Evolutionary conservation across 495 filamentous ascomycete species (phyloP), one percentile per base, ranked within the genome.

Genomic region (Trichoderma parareesei): DNA sequence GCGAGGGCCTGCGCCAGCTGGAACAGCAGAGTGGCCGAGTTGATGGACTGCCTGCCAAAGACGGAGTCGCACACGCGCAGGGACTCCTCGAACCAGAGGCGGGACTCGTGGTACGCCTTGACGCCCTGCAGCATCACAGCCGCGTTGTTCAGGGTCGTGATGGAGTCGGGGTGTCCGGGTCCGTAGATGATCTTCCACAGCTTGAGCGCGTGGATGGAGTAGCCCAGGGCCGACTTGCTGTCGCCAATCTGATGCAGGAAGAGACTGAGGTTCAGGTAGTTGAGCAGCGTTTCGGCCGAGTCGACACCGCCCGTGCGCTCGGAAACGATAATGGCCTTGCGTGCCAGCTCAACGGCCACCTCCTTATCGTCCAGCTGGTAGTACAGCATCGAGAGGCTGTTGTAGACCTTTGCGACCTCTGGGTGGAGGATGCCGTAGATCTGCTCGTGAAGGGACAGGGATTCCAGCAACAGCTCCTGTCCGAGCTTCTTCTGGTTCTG

Each of bases 151-250:
- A 98, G 88, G 40, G 95, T 97, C 13, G 95, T 99, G 77, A 98
- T 96, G 16, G 91, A 94, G 76, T 99, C 95, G 3, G 95, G 95
- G 77, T 99, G 95, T 71, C 90, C 88, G 13, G 86, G 76, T 53
- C 95, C 95, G 72, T 96, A 98, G 72, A 97, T 92, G 73, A 97
- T 83, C 81, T 97, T 97, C 93, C 92, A 97, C 64, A 98, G 81
- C 69, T 94, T 88, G 71, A 99, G 85, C 13, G 95, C 94, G 71
- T 98, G 95, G 72, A 89, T 90, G 67, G 96, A 85, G 74, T 95
- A 97, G 2, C 81, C 79, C 60, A 99, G 78, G 18, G 93, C 95
- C 49, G 82, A 79, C 76, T 87, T 87, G 68, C 92, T 96, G 72
- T 97, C 93, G 63, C 91, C 90, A 60, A 83, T 90, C 63, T 90